These are phyloP conservation scores for Xylariomycetidae sp. DNA, from an alignment of 2,329 filamentous ascomycete species.

Conservation along the genomic window DNA sequence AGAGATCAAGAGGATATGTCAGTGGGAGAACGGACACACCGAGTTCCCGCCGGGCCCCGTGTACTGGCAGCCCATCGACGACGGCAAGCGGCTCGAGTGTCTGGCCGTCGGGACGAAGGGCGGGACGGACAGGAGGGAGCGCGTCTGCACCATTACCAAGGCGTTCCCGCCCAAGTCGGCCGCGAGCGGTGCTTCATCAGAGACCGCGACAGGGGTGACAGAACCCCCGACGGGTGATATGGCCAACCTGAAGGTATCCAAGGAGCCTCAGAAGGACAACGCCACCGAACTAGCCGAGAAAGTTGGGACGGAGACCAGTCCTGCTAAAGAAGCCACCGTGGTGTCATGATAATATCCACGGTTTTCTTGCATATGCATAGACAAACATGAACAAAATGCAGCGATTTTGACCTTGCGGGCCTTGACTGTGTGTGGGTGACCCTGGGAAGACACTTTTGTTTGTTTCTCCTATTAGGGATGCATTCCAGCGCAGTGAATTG, in stretches of 20 bases:
- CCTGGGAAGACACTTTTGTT: too few species aligned
- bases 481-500: too few species aligned
- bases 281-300: background rate
- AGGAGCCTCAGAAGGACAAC: background rate
- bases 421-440: too few species aligned
- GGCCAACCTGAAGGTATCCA: slow-evolving; percentile 5
- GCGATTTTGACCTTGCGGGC: too few species aligned
- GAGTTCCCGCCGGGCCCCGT: slow-evolving; percentile 53
- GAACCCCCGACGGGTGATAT: slow-evolving; percentile 7
- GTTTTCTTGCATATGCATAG: too few species aligned
- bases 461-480: too few species aligned
- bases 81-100: slow-evolving; percentile 45
- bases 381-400: too few species aligned
- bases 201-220: slow-evolving; percentile 1
- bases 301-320: background rate
- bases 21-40: slow-evolving; percentile 49
- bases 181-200: slow-evolving; percentile 4
- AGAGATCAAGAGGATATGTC: slow-evolving; percentile 30
- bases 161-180: slow-evolving; percentile 28
- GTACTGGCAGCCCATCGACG: slow-evolving; percentile 49
- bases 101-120: slow-evolving; percentile 46
- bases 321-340: background rate
- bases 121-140: slow-evolving; percentile 40
- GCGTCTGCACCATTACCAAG: slow-evolving; percentile 48
- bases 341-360: too few species aligned